phyloP scores from a whole-genome alignment of 2,329 filamentous ascomycete genomes.

The Talaromyces sp. region DNA sequence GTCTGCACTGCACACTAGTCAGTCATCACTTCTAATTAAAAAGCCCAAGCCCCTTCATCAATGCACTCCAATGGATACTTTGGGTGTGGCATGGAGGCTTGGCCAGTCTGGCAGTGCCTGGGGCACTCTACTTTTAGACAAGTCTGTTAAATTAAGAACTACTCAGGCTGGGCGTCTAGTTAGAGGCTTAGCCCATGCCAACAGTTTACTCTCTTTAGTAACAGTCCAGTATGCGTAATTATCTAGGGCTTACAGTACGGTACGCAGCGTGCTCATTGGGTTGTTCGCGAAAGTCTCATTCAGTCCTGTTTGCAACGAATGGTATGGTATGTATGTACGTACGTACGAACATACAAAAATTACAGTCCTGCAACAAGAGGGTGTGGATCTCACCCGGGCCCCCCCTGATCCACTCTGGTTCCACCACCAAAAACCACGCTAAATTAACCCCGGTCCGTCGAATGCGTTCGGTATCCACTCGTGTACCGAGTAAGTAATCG shows the following conservation, averaged over 20 bases:
- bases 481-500: background rate
- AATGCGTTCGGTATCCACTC: background rate
- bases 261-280: background rate
- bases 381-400: background rate
- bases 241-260: constrained; percentile 7
- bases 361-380: background rate
- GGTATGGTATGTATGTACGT: no score
- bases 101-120: constrained; percentile 7
- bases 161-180: background rate
- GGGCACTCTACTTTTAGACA: constrained; percentile 4
- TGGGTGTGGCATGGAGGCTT: constrained; percentile 1
- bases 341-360: background rate
- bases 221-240: background rate
- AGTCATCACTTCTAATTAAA: background rate
- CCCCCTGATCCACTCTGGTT: background rate
- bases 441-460: constrained; percentile 6
- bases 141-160: background rate
- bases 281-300: background rate
- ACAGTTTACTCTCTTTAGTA: background rate
- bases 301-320: background rate
- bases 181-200: background rate
- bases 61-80: constrained; percentile 6
- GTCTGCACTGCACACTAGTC: background rate
- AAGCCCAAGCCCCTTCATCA: constrained; percentile 6
- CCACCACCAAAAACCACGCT: background rate